These are phyloP conservation scores for Athelia sp. DNA, from an alignment of 1,284 basidiomycete species.

Conservation along the genomic window DNA sequence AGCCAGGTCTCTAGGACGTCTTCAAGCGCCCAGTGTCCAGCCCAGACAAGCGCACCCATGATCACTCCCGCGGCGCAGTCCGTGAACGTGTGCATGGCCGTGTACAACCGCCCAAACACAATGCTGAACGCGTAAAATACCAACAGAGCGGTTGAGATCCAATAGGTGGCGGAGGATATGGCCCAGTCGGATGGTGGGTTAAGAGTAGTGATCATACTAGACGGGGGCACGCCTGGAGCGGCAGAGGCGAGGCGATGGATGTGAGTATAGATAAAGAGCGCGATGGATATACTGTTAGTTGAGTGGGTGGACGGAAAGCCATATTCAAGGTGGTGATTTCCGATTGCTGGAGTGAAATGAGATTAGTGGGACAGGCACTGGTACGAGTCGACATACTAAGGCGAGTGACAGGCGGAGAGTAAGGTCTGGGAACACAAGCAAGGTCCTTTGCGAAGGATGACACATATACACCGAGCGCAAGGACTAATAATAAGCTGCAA, in stretches of 20 bases:
- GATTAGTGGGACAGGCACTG: constrained; percentile 1
- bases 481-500: constrained; percentile 63
- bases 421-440: constrained; percentile 88
- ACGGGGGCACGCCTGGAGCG: constrained; percentile 3
- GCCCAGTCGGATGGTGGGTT: constrained; percentile 15
- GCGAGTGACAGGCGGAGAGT: constrained; percentile 84
- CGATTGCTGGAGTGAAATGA: constrained; percentile 53
- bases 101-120: constrained; percentile 87
- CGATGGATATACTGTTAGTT: constrained; percentile 87
- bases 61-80: constrained; percentile 68
- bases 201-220: constrained; percentile 13
- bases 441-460: constrained; percentile 88
- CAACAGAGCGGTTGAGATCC: constrained; percentile 40
- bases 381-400: constrained; percentile 51
- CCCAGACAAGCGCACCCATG: constrained; percentile 70
- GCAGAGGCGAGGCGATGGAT: constrained; percentile 45
- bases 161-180: constrained; percentile 43
- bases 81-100: constrained; percentile 85
- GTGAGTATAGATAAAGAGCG: constrained; percentile 67
- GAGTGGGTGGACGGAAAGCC: constrained; percentile 97
- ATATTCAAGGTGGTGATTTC: constrained; percentile 83
- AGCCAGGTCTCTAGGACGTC: constrained; percentile 47
- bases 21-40: constrained; percentile 34
- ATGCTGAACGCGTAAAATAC: constrained; percentile 71
- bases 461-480: constrained; percentile 80